phyloP scores from a whole-genome alignment of 805 yeast species.

The Ogataea nitratoaversa region DNA sequence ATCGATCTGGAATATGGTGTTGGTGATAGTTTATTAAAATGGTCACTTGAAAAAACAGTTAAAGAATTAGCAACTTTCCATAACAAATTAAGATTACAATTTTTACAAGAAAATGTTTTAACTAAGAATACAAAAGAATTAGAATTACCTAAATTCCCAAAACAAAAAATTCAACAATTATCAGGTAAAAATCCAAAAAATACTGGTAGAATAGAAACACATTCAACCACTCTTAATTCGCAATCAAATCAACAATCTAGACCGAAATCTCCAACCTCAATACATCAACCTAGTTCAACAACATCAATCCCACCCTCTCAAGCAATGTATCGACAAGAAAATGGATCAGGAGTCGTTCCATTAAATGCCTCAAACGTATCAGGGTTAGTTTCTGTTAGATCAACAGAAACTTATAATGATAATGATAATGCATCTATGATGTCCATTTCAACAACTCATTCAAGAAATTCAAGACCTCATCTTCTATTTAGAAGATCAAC shows the following conservation, averaged over 20 bases:
- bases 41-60: constrained; percentile 73
- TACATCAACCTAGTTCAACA: no score
- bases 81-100: constrained; percentile 54
- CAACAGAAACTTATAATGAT: not conserved
- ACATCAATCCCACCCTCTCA: not conserved
- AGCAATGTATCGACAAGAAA: not conserved
- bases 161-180: constrained; percentile 17
- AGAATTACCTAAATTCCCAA: constrained; percentile 37
- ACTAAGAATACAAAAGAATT: constrained; percentile 20
- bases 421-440: not conserved
- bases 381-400: not conserved
- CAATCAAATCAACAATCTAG: not conserved
- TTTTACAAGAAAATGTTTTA: constrained; percentile 38
- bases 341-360: constrained; percentile 3
- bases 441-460: not conserved
- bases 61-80: constrained; percentile 73
- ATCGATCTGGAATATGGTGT: constrained; percentile 89
- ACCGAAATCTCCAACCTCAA: not conserved
- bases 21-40: constrained; percentile 69
- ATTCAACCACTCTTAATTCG: not conserved
- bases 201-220: constrained; percentile 3
- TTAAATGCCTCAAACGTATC: not conserved
- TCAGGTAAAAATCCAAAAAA: constrained; percentile 1
- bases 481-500: constrained; percentile 10
- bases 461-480: constrained; percentile 2